Base-by-base conservation (phyloP, 805 yeast species). In the Sugiyamaella chiloensis region DNA sequence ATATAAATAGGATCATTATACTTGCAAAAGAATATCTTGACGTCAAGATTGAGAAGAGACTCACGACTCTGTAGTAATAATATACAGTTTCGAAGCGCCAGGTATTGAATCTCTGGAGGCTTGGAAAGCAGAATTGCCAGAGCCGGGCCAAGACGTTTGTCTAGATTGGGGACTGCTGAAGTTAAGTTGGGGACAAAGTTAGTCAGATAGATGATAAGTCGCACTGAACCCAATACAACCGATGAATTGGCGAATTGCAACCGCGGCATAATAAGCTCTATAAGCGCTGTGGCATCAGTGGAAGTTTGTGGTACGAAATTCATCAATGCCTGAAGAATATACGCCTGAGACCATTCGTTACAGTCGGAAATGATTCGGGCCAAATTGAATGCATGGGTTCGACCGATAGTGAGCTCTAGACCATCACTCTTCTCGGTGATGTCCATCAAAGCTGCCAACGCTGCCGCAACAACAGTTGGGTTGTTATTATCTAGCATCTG, bases 1-100 rank as follows among this genome's bases (percentile, higher is more conserved):
- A 91, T 81, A 62, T 87, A 91, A 19, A 86, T 79, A 1, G 95
- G 93, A 62, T 90, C 96, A 62, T 85, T 84, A 58, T 79, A 86
- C 50, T 80, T 81, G 66, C 93, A 83, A 65, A 87, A 89, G 61
- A 90, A 87, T 67, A 80, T 78, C 45, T 80, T 78, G n/a, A 87
- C 87, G 52, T 86, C 93, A 46, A 85, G 70, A 21, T 71, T 65
- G 34, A 81, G 65, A 47, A 88, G 67, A 19, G 76, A 72, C 9
- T 83, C 81, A 51, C 81, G 77, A 44, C 86, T 80, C 47, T 88
- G 71, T 23, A 90, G 72, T 30, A 90, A 66, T 26, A 89, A 65
- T 21, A 88, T 86, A 41, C 87, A 83, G 61, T 90, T 91, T 60
- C 96, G 72, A 53, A 90, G 70, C 1, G 84, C 85, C 40, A 89